Evolutionary conservation across 768 basidiomycete genomes (phyloP).

Genomic region (Leucosporidium creatinivorum): DNA sequence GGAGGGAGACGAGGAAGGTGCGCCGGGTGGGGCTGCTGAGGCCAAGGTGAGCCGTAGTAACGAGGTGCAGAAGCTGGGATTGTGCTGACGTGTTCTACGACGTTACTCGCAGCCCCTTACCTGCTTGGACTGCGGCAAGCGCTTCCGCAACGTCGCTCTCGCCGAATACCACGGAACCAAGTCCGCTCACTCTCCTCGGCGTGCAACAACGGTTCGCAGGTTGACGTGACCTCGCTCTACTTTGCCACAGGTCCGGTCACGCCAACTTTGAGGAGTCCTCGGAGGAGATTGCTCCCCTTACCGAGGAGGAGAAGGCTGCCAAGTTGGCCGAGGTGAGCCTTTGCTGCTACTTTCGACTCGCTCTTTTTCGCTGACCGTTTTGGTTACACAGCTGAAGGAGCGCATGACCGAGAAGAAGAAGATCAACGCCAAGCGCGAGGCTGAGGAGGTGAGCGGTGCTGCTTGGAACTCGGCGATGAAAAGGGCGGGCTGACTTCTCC

Average conservation of each 20-base stretch:
- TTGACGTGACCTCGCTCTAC: neutral
- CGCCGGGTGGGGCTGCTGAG: slow-evolving; percentile 20
- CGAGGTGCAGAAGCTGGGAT: neutral
- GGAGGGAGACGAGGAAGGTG: slow-evolving; percentile 37
- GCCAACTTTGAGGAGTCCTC: slow-evolving; percentile 92
- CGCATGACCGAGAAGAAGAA: slow-evolving; percentile 77
- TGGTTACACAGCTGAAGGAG: slow-evolving; percentile 48
- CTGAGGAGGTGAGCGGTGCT: slow-evolving; percentile 50
- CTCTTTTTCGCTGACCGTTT: neutral
- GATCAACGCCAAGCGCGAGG: slow-evolving; percentile 62
- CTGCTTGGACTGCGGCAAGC: slow-evolving; percentile 45
- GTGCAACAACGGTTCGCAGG: slow-evolving; percentile 81
- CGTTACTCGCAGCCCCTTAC: slow-evolving; percentile 17
- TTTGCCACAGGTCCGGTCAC: slow-evolving; percentile 68
- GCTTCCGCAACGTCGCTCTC: slow-evolving; percentile 74
- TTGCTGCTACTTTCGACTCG: neutral
- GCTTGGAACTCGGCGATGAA: too few relatives aligned
- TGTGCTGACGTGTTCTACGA: neutral
- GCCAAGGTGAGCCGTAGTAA: slow-evolving; percentile 37
- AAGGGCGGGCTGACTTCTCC: slow-evolving; percentile 34
- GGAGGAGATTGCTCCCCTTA: slow-evolving; percentile 93
- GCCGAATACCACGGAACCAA: slow-evolving; percentile 41
- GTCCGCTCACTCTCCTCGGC: neutral
- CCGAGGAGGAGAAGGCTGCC: slow-evolving; percentile 83
- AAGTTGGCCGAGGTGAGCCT: slow-evolving; percentile 57